phyloP scores from a whole-genome alignment of 768 basidiomycete species.

The Cystobasidium tubakii region DNA sequence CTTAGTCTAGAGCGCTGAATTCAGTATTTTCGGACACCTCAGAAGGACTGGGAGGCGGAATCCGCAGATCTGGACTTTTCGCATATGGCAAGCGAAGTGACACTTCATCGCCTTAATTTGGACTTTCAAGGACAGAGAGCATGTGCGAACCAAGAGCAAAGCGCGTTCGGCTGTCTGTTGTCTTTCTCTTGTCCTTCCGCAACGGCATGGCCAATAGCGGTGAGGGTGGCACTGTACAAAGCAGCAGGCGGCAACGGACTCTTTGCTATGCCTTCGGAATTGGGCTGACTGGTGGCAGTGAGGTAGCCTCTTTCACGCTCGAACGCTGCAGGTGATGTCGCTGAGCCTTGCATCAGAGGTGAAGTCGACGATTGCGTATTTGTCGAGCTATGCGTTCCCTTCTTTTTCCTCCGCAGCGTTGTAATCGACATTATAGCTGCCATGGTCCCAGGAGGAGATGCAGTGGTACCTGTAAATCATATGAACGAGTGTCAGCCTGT shows the following conservation, averaged over 20 bases:
- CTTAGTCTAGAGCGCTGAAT: not conserved
- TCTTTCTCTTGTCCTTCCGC: not conserved
- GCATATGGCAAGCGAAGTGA: not conserved
- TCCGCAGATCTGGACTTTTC: not conserved
- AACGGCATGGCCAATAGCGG: not conserved
- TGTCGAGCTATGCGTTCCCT: not conserved
- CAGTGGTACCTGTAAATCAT: not conserved
- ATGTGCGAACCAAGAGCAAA: slow-evolving; percentile 21
- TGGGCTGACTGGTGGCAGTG: not conserved
- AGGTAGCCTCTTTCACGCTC: no score
- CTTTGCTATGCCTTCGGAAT: not conserved
- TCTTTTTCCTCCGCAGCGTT: not conserved
- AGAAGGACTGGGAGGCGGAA: slow-evolving; percentile 22
- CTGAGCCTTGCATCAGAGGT: not conserved
- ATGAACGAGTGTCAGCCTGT: no score
- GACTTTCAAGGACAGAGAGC: slow-evolving; percentile 11
- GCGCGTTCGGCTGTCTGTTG: slow-evolving; percentile 18
- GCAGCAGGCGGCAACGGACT: not conserved
- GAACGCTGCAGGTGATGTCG: not conserved
- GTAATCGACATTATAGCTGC: not conserved
- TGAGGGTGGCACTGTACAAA: slow-evolving; percentile 17
- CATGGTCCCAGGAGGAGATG: not conserved
- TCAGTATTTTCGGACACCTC: not conserved
- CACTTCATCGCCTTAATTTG: not conserved
- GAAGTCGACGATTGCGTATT: not conserved